Evolutionary conservation across 805 yeast genomes (phyloP).

Genomic region (Danielia oregonensis): DNA sequence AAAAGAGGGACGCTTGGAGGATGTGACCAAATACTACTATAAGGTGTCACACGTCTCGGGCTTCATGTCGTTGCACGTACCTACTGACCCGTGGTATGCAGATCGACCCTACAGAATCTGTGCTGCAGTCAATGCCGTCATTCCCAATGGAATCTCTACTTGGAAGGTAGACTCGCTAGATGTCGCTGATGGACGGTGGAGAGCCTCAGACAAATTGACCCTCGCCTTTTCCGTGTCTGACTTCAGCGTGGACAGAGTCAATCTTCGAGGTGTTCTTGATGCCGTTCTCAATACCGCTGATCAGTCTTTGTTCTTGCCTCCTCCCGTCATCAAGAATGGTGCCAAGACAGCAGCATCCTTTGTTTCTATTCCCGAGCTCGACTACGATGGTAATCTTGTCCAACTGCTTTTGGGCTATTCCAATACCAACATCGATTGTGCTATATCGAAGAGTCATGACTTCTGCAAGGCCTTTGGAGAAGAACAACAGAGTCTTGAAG

Average conservation of each 20-base stretch:
- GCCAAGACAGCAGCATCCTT: neutral
- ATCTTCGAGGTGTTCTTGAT: conserved; percentile 29
- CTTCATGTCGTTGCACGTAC: conserved; percentile 1
- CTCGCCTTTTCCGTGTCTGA: conserved; percentile 37
- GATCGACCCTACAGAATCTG: conserved; percentile 24
- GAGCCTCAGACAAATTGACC: conserved; percentile 24
- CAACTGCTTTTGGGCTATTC: neutral
- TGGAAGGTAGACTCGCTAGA: conserved; percentile 27
- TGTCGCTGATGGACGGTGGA: conserved; percentile 9
- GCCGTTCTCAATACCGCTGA: conserved; percentile 13
- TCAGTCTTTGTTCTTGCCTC: conserved; percentile 5
- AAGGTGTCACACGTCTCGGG: conserved; percentile 21
- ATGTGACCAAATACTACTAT: conserved; percentile 9
- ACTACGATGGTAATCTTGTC: neutral
- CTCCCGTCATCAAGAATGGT: neutral
- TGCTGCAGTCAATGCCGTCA: conserved; percentile 37
- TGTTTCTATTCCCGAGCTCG: neutral
- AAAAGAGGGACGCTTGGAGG: neutral
- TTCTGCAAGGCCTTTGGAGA: conserved; percentile 9
- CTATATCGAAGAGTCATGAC: conserved; percentile 8
- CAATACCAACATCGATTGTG: conserved; percentile 7
- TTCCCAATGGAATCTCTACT: conserved; percentile 43
- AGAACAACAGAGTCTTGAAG: neutral
- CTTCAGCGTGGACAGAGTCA: conserved; percentile 28
- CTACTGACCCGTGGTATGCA: conserved; percentile 28